Evolutionary conservation across 2,329 filamentous ascomycete species (phyloP).

Genomic region (Penicillium thymicola): DNA sequence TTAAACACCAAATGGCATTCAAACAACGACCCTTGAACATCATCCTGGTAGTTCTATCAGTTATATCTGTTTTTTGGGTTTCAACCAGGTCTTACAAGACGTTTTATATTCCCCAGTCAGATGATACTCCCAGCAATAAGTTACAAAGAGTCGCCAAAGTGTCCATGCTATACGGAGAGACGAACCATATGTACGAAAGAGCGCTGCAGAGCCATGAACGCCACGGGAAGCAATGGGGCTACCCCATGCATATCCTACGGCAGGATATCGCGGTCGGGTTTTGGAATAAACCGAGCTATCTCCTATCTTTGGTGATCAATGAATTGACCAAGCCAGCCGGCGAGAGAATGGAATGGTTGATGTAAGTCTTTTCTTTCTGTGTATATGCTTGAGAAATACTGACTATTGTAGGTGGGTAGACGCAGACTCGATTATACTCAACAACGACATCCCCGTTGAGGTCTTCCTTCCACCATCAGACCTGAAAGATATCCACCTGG

Average conservation of each 20-base stretch:
- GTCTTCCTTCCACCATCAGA: constrained; percentile 33
- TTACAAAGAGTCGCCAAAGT: constrained; percentile 29
- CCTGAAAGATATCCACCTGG: constrained; percentile 28
- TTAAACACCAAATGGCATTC: neutral
- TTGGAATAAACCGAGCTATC: constrained; percentile 36
- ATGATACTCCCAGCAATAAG: neutral
- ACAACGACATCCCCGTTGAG: constrained; percentile 32
- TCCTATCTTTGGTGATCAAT: constrained; percentile 29
- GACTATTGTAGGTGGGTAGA: constrained; percentile 31
- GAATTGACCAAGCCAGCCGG: constrained; percentile 33
- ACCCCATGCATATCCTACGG: constrained; percentile 35
- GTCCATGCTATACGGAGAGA: constrained; percentile 34
- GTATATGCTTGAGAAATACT: neutral
- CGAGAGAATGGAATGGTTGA: constrained; percentile 36
- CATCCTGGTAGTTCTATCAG: neutral
- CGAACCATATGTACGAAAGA: constrained; percentile 34
- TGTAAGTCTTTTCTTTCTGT: constrained; percentile 23
- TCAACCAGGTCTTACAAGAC: neutral
- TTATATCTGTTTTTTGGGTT: neutral
- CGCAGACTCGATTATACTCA: constrained; percentile 34
- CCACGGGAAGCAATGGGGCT: constrained; percentile 35
- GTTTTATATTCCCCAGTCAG: neutral
- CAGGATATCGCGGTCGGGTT: constrained; percentile 32
- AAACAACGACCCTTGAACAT: neutral
- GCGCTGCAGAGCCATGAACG: constrained; percentile 35